phyloP scores from a whole-genome alignment of 1,284 basidiomycete species.

The Marasmius sp. region DNA sequence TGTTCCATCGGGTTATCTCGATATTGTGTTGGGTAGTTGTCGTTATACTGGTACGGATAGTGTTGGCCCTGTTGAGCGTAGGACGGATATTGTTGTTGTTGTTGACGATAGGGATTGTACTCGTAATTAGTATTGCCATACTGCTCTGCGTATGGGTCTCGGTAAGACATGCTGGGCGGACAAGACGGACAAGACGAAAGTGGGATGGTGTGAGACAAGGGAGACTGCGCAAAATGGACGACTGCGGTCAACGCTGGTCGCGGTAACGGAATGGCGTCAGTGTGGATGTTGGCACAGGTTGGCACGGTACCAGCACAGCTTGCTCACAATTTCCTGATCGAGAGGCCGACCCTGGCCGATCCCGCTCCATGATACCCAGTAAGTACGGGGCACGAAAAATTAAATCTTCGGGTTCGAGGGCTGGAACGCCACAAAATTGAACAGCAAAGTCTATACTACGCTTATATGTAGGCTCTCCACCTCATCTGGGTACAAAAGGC shows the following conservation, averaged over 20 bases:
- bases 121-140: constrained; percentile 36
- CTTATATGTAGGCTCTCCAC: too few species aligned
- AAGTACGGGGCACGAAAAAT: too few species aligned
- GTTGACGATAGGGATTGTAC: constrained; percentile 49
- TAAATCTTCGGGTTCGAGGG: too few species aligned
- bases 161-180: constrained; percentile 27
- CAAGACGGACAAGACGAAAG: not conserved
- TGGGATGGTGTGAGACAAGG: not conserved
- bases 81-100: constrained; percentile 43
- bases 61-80: constrained; percentile 42
- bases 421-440: too few species aligned
- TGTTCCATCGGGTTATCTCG: constrained; percentile 36
- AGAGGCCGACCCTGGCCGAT: not conserved
- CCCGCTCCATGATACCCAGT: too few species aligned
- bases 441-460: constrained; percentile 15
- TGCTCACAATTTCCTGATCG: not conserved
- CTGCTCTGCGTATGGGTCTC: constrained; percentile 51
- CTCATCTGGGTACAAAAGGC: constrained; percentile 42
- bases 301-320: not conserved
- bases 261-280: not conserved
- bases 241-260: not conserved
- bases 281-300: not conserved
- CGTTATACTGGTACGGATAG: constrained; percentile 21
- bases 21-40: constrained; percentile 41
- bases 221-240: not conserved